Base-by-base conservation (phyloP, 805 yeast genomes). In the Lipomyces yamadae region DNA sequence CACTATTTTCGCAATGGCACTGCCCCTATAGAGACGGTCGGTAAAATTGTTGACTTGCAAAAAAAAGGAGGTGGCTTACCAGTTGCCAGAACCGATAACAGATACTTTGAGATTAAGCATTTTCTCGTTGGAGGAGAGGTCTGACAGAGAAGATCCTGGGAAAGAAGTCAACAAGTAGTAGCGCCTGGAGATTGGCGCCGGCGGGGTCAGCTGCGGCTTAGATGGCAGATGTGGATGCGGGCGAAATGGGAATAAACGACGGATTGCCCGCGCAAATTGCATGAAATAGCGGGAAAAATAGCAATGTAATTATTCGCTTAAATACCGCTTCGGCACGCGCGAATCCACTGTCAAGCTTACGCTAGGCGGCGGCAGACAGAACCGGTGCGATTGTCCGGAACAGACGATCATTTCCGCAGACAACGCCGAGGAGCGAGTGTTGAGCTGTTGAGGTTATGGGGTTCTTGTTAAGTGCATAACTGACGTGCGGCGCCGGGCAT, bases 41-140 rank as follows among this genome's bases (percentile, higher is more conserved):
- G 34, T 56, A 52, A 30, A 2, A 18, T 35, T 39, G 30, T 3
- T 1, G 39, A 35, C 8, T 7, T 15, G 18, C 30, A 29, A 11
- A 54, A 34, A 4, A 32, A 32, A 55, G 15, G n/a, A 52, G 13
- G 15, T 24, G 1, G 32, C 77, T 63, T 62, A 75, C 91, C 99
- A 94, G 81, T 94, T 94, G 77, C 98, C 99, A 37, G 98, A 92
- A 54, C 99, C 99, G 71, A 95, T 88, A 63, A 92, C 91, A 53
- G 92, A 82, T 55, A 88, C 83, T 32, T 52, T 52, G 55, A n/a
- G 55, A n/a, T 18, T 52, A 10, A 24, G 34, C 55, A 29, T 52
- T 52, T 29, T 52, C 55, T 11, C n/a, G 8, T 37, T 42, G 48
- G 8, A 15, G 18, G 48, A 15, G 24, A 42, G 8, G 24, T 4